Conservation (phyloP, 805 yeast species). For the Ogataea minuta region DNA sequence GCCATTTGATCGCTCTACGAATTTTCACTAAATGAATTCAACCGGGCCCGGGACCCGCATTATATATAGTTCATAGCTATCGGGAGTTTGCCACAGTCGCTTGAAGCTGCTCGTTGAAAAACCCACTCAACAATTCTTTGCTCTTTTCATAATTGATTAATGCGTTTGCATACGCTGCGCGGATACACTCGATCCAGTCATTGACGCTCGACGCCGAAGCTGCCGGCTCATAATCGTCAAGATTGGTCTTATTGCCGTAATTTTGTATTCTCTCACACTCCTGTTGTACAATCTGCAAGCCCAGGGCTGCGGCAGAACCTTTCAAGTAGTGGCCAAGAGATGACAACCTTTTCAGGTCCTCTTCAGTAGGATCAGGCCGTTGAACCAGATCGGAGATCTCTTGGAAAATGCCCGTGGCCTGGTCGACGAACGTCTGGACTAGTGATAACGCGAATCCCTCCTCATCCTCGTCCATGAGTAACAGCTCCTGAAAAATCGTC, state of each 20-base stretch:
- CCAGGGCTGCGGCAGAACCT: conserved; percentile 94
- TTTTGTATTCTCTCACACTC: conserved; percentile 94
- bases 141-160: conserved; percentile 50
- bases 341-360: conserved; percentile 57
- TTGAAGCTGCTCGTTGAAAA: conserved; percentile 40
- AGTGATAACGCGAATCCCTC: conserved; percentile 82
- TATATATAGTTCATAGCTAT: not conserved
- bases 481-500: conserved; percentile 82
- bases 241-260: conserved; percentile 56
- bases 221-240: conserved; percentile 27
- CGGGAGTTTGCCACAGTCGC: too few species aligned
- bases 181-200: conserved; percentile 41
- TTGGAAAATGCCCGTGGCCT: conserved; percentile 75
- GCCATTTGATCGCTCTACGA: not conserved
- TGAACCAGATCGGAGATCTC: conserved; percentile 61
- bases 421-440: conserved; percentile 83
- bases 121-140: conserved; percentile 49
- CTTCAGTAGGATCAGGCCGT: conserved; percentile 27
- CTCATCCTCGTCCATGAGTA: conserved; percentile 95
- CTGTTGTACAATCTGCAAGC: conserved; percentile 74
- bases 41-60: not conserved
- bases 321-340: conserved; percentile 88
- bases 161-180: conserved; percentile 53
- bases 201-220: conserved; percentile 33
- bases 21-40: too few species aligned